These are phyloP conservation scores for Vaccinium darrowii DNA, from an alignment of 148 eudicot species.

Conservation along the genomic window DNA sequence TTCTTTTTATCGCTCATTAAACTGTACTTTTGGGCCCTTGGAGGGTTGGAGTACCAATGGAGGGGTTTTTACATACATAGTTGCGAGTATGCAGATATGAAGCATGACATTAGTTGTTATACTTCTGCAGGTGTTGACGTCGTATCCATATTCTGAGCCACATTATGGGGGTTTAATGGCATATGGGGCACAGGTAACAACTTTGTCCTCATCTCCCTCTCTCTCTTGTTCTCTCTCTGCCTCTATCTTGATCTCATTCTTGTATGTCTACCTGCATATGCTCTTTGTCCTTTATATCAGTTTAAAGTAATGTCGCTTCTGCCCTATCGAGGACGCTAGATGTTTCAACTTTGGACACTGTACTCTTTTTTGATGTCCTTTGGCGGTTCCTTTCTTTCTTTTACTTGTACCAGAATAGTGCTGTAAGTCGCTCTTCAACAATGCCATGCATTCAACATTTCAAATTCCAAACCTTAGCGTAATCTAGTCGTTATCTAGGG, in stretches of 20 bases:
- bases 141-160: conserved; percentile 62
- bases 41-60: neutral
- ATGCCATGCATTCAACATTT: neutral
- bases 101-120: conserved; percentile 6
- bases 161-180: conserved; percentile 60
- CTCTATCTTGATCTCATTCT: neutral
- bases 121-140: conserved; percentile 49
- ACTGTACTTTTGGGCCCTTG: neutral
- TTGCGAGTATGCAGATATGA: neutral
- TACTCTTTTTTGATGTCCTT: neutral
- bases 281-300: neutral
- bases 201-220: neutral
- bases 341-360: neutral
- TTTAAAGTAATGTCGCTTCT: neutral
- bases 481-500: neutral
- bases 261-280: neutral
- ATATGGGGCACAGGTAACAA: conserved; percentile 50
- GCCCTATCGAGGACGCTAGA: neutral
- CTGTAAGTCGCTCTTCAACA: neutral
- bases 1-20: neutral
- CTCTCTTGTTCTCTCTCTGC: neutral
- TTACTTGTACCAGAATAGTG: neutral
- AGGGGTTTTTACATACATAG: neutral
- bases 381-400: neutral
- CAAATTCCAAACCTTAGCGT: neutral